Evolutionary conservation across 345 rosid genomes (phyloP).

Genomic region (Garcia nutans): DNA sequence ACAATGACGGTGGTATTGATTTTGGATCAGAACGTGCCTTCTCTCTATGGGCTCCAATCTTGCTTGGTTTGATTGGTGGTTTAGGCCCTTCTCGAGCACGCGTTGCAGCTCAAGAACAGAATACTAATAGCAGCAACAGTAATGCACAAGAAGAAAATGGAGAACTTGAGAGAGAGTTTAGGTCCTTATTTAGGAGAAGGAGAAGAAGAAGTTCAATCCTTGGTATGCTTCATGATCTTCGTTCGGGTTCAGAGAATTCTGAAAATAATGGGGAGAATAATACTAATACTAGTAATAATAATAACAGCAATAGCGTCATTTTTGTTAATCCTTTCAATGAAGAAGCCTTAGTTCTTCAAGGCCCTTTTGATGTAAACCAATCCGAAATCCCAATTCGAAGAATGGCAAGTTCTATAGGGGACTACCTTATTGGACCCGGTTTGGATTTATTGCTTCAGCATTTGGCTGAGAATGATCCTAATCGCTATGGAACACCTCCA

Average conservation of each 20-base stretch:
- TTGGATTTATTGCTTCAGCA: slow-evolving; percentile 43
- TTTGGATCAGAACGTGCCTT: slow-evolving; percentile 29
- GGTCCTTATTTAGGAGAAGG: slow-evolving; percentile 27
- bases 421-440: slow-evolving; percentile 46
- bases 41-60: slow-evolving; percentile 40
- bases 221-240: slow-evolving; percentile 31
- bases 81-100: slow-evolving; percentile 23
- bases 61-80: slow-evolving; percentile 42
- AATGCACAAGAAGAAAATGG: slow-evolving; percentile 19
- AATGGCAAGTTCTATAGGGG: slow-evolving; percentile 25
- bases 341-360: slow-evolving; percentile 38
- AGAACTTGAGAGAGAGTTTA: slow-evolving; percentile 30
- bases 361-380: slow-evolving; percentile 18
- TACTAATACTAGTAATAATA: not conserved
- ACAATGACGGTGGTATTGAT: slow-evolving; percentile 20
- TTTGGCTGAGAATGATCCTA: slow-evolving; percentile 41
- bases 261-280: slow-evolving; percentile 18
- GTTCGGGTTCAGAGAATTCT: slow-evolving; percentile 12
- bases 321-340: slow-evolving; percentile 40
- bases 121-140: slow-evolving; percentile 1
- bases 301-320: slow-evolving; percentile 20
- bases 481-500: slow-evolving; percentile 38
- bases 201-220: slow-evolving; percentile 19
- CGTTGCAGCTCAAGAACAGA: slow-evolving; percentile 22
- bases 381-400: slow-evolving; percentile 12